These are phyloP conservation scores for Kingdonia uniflora DNA, from an alignment of 164 flowering plant species.

Conservation along the genomic window DNA sequence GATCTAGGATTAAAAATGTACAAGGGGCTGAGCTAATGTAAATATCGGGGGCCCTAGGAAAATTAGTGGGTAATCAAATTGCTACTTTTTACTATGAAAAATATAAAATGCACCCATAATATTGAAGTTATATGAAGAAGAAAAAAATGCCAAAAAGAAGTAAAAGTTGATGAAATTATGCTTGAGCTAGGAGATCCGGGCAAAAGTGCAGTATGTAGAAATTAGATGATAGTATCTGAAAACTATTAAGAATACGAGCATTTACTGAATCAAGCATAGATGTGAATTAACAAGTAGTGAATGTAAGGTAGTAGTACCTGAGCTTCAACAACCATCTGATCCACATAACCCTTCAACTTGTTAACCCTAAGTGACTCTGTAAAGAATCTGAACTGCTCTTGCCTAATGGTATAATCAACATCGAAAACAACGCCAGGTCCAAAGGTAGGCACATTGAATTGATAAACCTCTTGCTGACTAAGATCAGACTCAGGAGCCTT, in stretches of 20 bases:
- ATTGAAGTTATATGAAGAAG: background rate
- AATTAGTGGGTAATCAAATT: too few species aligned
- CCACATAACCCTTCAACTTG: constrained; percentile 83
- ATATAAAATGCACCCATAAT: too few species aligned
- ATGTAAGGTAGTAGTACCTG: constrained; percentile 32
- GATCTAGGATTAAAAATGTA: too few species aligned
- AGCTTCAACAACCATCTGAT: constrained; percentile 89
- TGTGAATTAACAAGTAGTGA: background rate
- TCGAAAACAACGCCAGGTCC: constrained; percentile 98
- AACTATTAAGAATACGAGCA: background rate
- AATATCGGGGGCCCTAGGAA: too few species aligned
- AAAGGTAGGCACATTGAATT: constrained; percentile 94
- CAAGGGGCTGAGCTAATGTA: too few species aligned
- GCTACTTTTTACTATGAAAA: too few species aligned
- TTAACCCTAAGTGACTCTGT: constrained; percentile 76
- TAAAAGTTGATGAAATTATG: background rate
- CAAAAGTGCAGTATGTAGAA: too few species aligned
- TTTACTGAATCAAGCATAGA: background rate
- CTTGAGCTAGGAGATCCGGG: background rate
- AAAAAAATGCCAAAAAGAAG: background rate
- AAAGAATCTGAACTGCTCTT: constrained; percentile 95
- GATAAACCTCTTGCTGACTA: constrained; percentile 97
- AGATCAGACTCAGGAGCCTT: constrained; percentile 88
- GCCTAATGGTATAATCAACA: constrained; percentile 65
- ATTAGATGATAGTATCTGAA: too few species aligned